phyloP scores from a whole-genome alignment of 352 stramenopile genomes.

The Peronospora tabacina region DNA sequence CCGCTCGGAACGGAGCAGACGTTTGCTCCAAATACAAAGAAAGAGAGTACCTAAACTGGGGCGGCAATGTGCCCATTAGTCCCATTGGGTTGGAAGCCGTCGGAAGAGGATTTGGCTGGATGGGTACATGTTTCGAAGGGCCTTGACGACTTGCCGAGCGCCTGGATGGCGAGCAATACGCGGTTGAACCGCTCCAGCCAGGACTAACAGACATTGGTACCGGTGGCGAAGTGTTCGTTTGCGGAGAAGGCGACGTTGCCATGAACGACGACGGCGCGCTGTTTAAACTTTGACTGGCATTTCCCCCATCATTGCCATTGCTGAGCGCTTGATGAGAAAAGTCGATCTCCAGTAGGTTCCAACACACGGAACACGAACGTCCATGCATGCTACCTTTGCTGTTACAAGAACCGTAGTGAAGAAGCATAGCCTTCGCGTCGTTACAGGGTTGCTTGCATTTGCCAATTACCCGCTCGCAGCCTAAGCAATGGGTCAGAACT shows the following conservation, averaged over 20 bases:
- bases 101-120: slow-evolving; percentile 72
- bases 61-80: slow-evolving; percentile 42
- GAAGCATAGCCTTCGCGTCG: slow-evolving; percentile 68
- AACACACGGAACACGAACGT: slow-evolving; percentile 44
- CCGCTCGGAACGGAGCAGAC: slow-evolving; percentile 50
- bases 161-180: slow-evolving; percentile 20
- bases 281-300: slow-evolving; percentile 11
- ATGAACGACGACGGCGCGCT: slow-evolving; percentile 20
- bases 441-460: slow-evolving; percentile 65
- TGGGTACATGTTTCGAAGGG: slow-evolving; percentile 50
- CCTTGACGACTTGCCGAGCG: slow-evolving; percentile 10
- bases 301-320: slow-evolving; percentile 14
- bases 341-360: slow-evolving; percentile 63
- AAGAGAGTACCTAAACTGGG: slow-evolving; percentile 55
- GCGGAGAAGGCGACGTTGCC: slow-evolving; percentile 18
- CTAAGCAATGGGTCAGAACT: slow-evolving; percentile 54
- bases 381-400: slow-evolving; percentile 36
- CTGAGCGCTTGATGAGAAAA: slow-evolving; percentile 50
- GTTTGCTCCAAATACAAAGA: slow-evolving; percentile 71
- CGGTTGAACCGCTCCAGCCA: slow-evolving; percentile 14
- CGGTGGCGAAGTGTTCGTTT: slow-evolving; percentile 14
- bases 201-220: slow-evolving; percentile 20
- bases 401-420: slow-evolving; percentile 58
- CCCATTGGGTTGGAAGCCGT: slow-evolving; percentile 64
- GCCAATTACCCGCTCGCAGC: slow-evolving; percentile 49